Percentiles rank a stretch among this genome's conserved stretches.
Conservation (phyloP, 768 basidiomycete species). For the Xerocomellus intermedius region DNA sequence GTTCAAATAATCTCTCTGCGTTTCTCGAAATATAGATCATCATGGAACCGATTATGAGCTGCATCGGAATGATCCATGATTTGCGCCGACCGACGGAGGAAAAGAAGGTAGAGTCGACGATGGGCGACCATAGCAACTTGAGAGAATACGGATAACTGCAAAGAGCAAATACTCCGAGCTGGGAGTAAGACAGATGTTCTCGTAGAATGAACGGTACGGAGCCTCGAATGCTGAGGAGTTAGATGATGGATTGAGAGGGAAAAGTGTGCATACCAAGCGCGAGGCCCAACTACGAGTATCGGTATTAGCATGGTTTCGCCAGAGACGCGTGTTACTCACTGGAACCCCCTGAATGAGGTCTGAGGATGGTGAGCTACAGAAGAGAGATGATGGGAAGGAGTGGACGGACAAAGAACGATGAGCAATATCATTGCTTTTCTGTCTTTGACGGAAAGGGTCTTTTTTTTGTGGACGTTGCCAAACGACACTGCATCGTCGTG, state of each 20-base stretch:
- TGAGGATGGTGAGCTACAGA: conserved; percentile 29
- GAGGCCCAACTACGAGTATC: conserved; percentile 63
- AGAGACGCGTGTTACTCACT: conserved; percentile 45
- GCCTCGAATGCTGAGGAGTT: conserved; percentile 44
- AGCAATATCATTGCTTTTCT: conserved; percentile 82
- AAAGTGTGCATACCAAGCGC: conserved; percentile 63
- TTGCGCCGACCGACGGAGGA: conserved; percentile 87
- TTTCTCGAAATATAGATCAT: conserved; percentile 78
- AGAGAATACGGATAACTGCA: conserved; percentile 95
- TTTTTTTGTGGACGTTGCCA: conserved; percentile 31
- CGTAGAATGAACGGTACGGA: conserved; percentile 96
- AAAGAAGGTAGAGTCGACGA: conserved; percentile 90
- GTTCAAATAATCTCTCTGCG: conserved; percentile 72
- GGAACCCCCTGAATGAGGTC: conserved; percentile 89
- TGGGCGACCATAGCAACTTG: conserved; percentile 95
- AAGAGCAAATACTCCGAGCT: conserved; percentile 91
- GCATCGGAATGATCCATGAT: conserved; percentile 99
- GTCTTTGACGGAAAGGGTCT: conserved; percentile 69
- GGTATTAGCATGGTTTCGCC: conserved; percentile 8
- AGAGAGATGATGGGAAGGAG: conserved; percentile 2
- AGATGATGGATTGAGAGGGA: neutral
- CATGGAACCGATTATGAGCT: conserved; percentile 79
- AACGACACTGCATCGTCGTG: conserved; percentile 38
- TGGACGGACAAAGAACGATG: conserved; percentile 78
- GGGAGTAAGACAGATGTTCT: conserved; percentile 94